Percentiles rank a stretch among this genome's conserved stretches.
phyloP scores from a whole-genome alignment of 2,329 filamentous ascomycete genomes.

The Pezicula rhizophila region DNA sequence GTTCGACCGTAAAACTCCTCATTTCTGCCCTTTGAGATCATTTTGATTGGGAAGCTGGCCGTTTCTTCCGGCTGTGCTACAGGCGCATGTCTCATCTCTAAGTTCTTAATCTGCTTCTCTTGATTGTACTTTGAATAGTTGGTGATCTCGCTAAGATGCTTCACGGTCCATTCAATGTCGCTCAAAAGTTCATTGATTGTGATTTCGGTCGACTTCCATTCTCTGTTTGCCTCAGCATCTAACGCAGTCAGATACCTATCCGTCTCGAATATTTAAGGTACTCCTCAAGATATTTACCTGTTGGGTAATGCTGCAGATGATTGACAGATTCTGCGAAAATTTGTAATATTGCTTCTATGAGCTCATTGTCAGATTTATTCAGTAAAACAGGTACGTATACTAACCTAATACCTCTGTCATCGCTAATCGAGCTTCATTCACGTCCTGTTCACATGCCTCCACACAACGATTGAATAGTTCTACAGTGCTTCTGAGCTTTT shows the following conservation, averaged over 20 bases:
- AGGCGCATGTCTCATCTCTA: conserved; percentile 7
- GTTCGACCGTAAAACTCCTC: conserved; percentile 16
- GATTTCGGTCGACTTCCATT: conserved; percentile 3
- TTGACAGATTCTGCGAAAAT: conserved; percentile 5
- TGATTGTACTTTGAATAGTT: conserved; percentile 11
- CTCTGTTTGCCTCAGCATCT: conserved; percentile 8
- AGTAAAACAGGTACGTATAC: background rate
- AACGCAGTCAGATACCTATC: background rate
- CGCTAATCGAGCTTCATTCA: conserved; percentile 9
- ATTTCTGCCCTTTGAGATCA: conserved; percentile 6
- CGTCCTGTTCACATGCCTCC: conserved; percentile 9
- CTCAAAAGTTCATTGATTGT: conserved; percentile 7
- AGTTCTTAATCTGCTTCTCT: conserved; percentile 7
- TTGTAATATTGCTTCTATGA: conserved; percentile 4
- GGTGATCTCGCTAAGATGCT: conserved; percentile 15
- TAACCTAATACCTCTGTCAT: conserved; percentile 9
- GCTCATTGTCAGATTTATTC: background rate
- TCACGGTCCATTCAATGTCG: conserved; percentile 8
- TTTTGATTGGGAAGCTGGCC: conserved; percentile 9
- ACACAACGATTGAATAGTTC: conserved; percentile 14
- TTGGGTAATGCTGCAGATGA: conserved; percentile 6
- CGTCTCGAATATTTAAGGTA: background rate
- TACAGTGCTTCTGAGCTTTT: conserved; percentile 7
- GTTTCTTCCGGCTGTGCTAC: conserved; percentile 6
- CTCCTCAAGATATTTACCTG: conserved; percentile 1